These are phyloP conservation scores for Lenwebbia sp. DNA, from an alignment of 345 rosid species.

Conservation along the genomic window DNA sequence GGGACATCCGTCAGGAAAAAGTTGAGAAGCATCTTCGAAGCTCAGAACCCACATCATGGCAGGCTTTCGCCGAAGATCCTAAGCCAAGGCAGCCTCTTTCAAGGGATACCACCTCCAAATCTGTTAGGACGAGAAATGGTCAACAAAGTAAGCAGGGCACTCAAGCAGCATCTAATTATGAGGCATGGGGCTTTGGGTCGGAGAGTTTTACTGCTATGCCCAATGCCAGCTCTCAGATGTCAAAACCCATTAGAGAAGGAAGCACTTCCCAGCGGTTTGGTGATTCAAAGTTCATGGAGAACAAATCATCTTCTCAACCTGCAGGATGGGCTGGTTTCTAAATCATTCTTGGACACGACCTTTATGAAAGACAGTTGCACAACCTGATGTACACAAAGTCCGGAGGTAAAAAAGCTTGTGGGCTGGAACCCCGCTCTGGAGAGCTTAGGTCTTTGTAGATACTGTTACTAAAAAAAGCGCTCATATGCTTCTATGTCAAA, in stretches of 20 bases:
- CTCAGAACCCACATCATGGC: slow-evolving; percentile 57
- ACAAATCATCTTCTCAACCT: slow-evolving; percentile 55
- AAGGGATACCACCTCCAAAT: slow-evolving; percentile 24
- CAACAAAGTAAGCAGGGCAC: slow-evolving; percentile 35
- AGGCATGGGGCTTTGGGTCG: slow-evolving; percentile 77
- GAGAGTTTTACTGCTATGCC: slow-evolving; percentile 63
- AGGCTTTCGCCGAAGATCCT: slow-evolving; percentile 56
- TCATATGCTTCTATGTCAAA: neutral
- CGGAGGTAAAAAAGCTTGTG: neutral
- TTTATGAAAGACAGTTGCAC: neutral
- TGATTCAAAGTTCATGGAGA: slow-evolving; percentile 32
- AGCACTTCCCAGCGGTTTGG: slow-evolving; percentile 30
- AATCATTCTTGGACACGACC: neutral
- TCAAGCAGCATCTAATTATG: slow-evolving; percentile 32
- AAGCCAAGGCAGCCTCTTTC: slow-evolving; percentile 31
- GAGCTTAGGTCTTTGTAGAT: neutral
- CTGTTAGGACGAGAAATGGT: slow-evolving; percentile 42
- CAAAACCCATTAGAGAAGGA: slow-evolving; percentile 31
- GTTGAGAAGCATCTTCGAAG: slow-evolving; percentile 34
- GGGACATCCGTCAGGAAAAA: slow-evolving; percentile 27
- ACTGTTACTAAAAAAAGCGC: neutral
- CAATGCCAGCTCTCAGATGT: slow-evolving; percentile 13
- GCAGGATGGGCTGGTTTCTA: slow-evolving; percentile 99
- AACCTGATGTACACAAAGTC: neutral
- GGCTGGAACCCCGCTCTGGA: neutral